These are phyloP conservation scores for Geosmithia morbida DNA, from an alignment of 2,329 filamentous ascomycete genomes.

Conservation along the genomic window DNA sequence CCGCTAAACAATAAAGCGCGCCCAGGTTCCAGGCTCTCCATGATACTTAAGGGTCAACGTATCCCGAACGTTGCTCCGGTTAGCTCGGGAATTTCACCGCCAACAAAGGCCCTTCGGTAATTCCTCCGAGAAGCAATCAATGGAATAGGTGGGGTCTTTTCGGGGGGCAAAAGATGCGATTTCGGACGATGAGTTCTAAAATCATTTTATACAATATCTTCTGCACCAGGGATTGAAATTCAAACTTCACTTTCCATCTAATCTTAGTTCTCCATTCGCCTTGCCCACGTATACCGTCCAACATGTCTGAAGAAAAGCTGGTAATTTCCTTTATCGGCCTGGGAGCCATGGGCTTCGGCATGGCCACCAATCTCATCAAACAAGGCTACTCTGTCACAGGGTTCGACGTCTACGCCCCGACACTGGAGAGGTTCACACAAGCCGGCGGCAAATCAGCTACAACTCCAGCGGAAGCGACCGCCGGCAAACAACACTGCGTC, in stretches of 20 bases:
- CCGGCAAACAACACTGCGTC: conserved; percentile 44
- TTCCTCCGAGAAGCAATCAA: neutral
- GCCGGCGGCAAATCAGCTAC: conserved; percentile 46
- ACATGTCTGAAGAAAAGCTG: neutral
- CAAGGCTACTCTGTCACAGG: conserved; percentile 53
- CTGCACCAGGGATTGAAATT: too few relatives aligned
- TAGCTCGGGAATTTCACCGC: neutral
- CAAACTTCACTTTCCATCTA: neutral
- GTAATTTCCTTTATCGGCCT: conserved; percentile 56
- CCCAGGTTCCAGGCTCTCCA: too few relatives aligned
- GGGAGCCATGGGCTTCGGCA: conserved; percentile 70
- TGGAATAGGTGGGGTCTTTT: neutral
- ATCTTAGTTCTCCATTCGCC: neutral
- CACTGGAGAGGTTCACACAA: conserved; percentile 48
- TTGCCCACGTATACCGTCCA: neutral
- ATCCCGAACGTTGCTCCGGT: neutral
- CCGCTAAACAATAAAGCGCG: too few relatives aligned
- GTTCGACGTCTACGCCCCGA: conserved; percentile 56
- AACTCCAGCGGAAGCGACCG: conserved; percentile 47
- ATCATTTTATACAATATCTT: neutral
- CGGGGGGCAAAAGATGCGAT: neutral
- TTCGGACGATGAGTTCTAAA: neutral
- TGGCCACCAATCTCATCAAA: conserved; percentile 61
- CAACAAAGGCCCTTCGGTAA: neutral
- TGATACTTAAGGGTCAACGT: too few relatives aligned